A percentile compares a stretch with the other conserved stretches of the same genome.
phyloP scores from a whole-genome alignment of 164 flowering plant species.

The Magnolia sinica region DNA sequence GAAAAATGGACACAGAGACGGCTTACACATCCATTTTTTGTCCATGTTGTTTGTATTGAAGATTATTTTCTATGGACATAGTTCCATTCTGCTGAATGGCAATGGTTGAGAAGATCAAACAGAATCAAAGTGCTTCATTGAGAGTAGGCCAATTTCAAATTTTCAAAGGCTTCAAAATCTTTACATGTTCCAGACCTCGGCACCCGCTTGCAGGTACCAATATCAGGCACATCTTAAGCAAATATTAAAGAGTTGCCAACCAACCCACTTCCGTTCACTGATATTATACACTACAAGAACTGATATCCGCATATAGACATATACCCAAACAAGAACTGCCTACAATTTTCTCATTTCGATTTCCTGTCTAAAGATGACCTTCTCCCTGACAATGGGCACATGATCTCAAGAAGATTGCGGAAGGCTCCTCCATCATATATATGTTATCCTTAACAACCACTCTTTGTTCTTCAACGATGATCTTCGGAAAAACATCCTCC shows the following conservation, averaged over 20 bases:
- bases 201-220: not conserved
- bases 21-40: too few species aligned
- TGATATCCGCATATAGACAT: not conserved
- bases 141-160: not conserved
- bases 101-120: too few species aligned
- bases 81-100: too few species aligned
- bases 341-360: slow-evolving; percentile 24
- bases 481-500: slow-evolving; percentile 57
- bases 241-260: not conserved
- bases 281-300: not conserved
- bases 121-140: too few species aligned
- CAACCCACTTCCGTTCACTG: not conserved
- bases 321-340: not conserved
- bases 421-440: slow-evolving; percentile 59
- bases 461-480: slow-evolving; percentile 48
- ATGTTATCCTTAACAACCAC: slow-evolving; percentile 49
- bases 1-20: too few species aligned
- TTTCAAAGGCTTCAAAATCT: not conserved
- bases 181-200: not conserved
- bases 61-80: too few species aligned
- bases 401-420: slow-evolving; percentile 55
- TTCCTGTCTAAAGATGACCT: slow-evolving; percentile 45
- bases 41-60: too few species aligned
- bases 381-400: slow-evolving; percentile 66
- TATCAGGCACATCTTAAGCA: not conserved